Evolutionary conservation across 257 asterid species (phyloP), one percentile per base, ranked within the genome.

Genomic region (Mitragyna speciosa): DNA sequence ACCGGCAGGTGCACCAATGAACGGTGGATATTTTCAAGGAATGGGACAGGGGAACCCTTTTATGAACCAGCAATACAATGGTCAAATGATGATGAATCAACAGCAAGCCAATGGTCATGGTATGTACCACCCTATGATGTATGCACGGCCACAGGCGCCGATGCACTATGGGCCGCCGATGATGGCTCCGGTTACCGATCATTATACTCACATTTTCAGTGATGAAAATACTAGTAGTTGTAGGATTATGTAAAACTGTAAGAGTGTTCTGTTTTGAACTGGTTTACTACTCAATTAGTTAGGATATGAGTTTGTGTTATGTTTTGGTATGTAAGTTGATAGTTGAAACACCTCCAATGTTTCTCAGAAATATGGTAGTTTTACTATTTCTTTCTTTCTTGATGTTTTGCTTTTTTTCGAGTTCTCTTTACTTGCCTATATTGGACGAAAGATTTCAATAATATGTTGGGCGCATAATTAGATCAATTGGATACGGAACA

Each of bases 211-310:
- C 41, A 89, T 91, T 72, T 91, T 92, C 79, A 92, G 90, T 77
- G 97, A 92, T 80, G 97, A 92, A 83, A 92, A 92, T n/a, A 86
- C 97, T n/a, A 81, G 70, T 70, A 89, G 96, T 68, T 92, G 97
- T 84, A 88, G 90, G 77, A 76, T 92, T 6, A 92, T 92, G 97
- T 91, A 84, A 88, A 85, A 47, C n/a, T 82, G 51, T 76, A 70
- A 56, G 77, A 20, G n/a, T 73, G 66, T 30, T 58, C 47, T 69
- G 73, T 43, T 63, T 47, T 72, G 61, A 79, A 74, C 72, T 78
- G 24, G 52, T 78, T 70, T 59, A 69, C 20, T 49, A 30, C 72
- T 75, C 33, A 63, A 52, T 56, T 19, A 19, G 31, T 12, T 61
- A 49, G 49, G 70, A 2, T 76, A 58, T 68, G 59, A 51, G 72